Percentiles rank a stretch among this genome's conserved stretches.
Conservation (phyloP, 1,139 yeast genomes). For the Diutina siamensis region DNA sequence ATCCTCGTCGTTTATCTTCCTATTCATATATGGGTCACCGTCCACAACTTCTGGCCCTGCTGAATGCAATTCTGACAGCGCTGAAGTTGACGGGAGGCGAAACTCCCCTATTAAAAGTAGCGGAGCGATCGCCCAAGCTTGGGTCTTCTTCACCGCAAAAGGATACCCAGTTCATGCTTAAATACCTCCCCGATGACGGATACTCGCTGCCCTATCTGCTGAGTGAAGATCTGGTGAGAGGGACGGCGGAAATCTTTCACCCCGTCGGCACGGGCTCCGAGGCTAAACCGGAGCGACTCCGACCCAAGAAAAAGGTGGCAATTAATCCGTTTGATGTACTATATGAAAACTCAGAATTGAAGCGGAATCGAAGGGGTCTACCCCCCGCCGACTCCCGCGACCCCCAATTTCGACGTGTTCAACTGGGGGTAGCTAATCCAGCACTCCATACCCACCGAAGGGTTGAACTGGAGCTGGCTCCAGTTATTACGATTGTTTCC, state of each 20-base stretch:
- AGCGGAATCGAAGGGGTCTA: background rate
- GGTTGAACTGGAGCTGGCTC: constrained; percentile 5
- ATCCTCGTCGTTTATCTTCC: background rate
- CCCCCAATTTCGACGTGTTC: constrained; percentile 13
- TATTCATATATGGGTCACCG: background rate
- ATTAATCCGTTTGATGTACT: constrained; percentile 12
- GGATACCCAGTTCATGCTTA: background rate
- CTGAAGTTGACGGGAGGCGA: constrained; percentile 2
- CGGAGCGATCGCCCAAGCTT: background rate
- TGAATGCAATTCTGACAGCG: background rate
- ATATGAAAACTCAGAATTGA: constrained; percentile 7
- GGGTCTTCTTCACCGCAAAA: background rate
- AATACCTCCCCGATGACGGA: background rate
- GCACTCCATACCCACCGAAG: background rate
- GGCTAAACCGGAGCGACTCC: background rate
- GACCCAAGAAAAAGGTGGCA: constrained; percentile 5
- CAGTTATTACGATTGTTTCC: background rate
- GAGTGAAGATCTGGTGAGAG: background rate
- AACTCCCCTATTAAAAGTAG: background rate
- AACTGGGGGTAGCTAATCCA: constrained; percentile 11
- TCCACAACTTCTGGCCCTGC: background rate
- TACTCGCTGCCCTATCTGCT: constrained; percentile 1
- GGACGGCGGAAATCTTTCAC: background rate
- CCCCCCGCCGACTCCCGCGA: background rate
- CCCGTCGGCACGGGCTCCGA: background rate